Evolutionary conservation across 495 filamentous ascomycete species (phyloP).

Genomic region (Friedmanniomyces simplex): DNA sequence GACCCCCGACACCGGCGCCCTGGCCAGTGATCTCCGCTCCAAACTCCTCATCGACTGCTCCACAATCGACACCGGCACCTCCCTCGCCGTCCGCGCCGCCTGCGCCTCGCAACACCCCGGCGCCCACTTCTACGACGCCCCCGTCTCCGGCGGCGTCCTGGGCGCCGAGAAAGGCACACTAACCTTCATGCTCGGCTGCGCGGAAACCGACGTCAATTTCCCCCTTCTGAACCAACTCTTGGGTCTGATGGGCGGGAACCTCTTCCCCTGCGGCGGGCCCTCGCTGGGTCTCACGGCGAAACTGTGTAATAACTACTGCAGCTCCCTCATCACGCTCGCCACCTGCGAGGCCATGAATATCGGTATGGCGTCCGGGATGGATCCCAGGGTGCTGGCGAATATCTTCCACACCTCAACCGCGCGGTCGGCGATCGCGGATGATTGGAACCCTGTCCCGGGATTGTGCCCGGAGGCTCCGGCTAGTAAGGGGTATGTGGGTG

Average conservation of each 20-base stretch:
- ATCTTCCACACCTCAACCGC: conserved; percentile 42
- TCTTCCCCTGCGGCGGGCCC: conserved; percentile 43
- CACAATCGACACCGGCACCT: conserved; percentile 38
- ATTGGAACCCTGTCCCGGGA: conserved; percentile 43
- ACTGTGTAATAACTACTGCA: conserved; percentile 47
- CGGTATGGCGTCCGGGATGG: conserved; percentile 43
- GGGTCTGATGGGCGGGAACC: conserved; percentile 37
- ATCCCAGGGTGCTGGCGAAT: conserved; percentile 37
- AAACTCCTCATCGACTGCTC: conserved; percentile 37
- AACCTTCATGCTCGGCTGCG: conserved; percentile 40
- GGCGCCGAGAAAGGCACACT: conserved; percentile 41
- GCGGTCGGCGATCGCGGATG: conserved; percentile 41
- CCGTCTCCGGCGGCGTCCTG: conserved; percentile 38
- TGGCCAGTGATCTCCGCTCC: conserved; percentile 23
- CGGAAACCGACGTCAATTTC: conserved; percentile 28
- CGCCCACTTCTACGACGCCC: conserved; percentile 35
- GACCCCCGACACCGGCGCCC: conserved; percentile 28
- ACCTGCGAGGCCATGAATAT: conserved; percentile 45
- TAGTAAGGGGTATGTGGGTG: conserved; percentile 38
- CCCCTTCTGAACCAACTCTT: conserved; percentile 29
- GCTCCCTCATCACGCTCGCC: conserved; percentile 43
- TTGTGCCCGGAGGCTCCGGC: conserved; percentile 40
- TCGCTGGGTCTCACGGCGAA: conserved; percentile 45
- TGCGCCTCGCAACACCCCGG: conserved; percentile 25
- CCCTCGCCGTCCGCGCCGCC: conserved; percentile 30